Conservation (phyloP, 2,329 filamentous ascomycete genomes). For the Aspergillus intermedius region DNA sequence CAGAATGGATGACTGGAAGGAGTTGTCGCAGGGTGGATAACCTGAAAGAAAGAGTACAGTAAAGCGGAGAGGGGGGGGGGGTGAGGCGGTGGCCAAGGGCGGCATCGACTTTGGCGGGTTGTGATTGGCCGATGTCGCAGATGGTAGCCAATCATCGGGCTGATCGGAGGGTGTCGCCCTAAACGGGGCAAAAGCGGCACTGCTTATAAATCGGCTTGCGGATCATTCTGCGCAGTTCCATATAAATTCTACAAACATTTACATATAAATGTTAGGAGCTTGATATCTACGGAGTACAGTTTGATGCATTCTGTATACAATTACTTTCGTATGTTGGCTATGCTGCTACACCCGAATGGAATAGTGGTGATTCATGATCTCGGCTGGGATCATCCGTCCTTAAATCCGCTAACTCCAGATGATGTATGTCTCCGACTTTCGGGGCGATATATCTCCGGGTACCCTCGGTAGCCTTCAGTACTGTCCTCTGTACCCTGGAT, state of each 20-base stretch:
- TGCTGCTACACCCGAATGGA: too few species aligned
- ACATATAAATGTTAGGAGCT: neutral
- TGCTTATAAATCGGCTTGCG: conserved; percentile 2
- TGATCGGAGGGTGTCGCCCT: neutral
- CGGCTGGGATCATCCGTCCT: too few species aligned
- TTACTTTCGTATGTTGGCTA: too few species aligned
- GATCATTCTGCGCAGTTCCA: neutral
- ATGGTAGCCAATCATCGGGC: neutral
- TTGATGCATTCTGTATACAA: too few species aligned
- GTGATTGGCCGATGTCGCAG: neutral
- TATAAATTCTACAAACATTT: too few species aligned
- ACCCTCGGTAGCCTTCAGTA: too few species aligned
- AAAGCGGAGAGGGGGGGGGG: neutral
- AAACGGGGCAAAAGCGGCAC: neutral
- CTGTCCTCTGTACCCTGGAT: too few species aligned
- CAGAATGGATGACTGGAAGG: neutral
- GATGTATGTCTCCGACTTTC: too few species aligned
- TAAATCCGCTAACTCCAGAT: too few species aligned
- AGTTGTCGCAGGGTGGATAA: neutral
- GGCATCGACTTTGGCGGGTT: neutral
- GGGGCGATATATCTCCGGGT: too few species aligned
- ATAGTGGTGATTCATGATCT: too few species aligned
- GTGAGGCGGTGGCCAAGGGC: conserved; percentile 1
- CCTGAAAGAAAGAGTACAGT: neutral
- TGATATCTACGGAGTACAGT: neutral